phyloP scores from a whole-genome alignment of 2,329 filamentous ascomycete genomes.

The Gyromitra esculenta region DNA sequence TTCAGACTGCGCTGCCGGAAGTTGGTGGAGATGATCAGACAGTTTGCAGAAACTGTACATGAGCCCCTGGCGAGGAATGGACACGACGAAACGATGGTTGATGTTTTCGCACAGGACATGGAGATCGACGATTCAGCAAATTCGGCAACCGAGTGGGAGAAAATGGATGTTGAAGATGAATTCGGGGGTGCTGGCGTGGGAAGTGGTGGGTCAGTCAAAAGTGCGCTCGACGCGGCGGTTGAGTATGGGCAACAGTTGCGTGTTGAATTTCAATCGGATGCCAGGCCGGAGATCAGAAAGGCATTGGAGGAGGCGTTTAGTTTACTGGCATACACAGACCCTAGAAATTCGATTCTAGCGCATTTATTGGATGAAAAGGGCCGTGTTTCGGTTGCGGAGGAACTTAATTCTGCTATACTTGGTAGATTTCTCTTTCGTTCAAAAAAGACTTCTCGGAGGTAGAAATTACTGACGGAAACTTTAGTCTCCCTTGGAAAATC shows the following conservation, averaged over 20 bases:
- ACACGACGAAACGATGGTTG: conserved; percentile 60
- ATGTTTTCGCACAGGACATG: conserved; percentile 64
- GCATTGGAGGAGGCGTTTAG: conserved; percentile 86
- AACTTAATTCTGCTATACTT: conserved; percentile 91
- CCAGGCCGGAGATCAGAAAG: conserved; percentile 74
- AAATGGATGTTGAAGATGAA: conserved; percentile 57
- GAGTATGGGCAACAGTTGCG: conserved; percentile 81
- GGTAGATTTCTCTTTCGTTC: conserved; percentile 67
- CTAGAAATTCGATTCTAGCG: conserved; percentile 77
- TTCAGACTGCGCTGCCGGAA: conserved; percentile 89
- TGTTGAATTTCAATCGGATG: conserved; percentile 78
- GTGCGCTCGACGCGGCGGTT: conserved; percentile 75
- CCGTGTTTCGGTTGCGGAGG: conserved; percentile 83
- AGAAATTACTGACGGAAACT: conserved; percentile 29
- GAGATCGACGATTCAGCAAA: conserved; percentile 65
- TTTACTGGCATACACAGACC: conserved; percentile 85
- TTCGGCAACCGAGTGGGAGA: conserved; percentile 51
- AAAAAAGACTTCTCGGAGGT: conserved; percentile 42
- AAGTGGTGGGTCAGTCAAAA: conserved; percentile 56
- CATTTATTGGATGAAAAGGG: conserved; percentile 80
- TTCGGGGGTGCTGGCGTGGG: conserved; percentile 43
- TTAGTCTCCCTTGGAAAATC: conserved; percentile 90
- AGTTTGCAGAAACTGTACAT: conserved; percentile 54
- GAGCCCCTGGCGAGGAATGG: conserved; percentile 60
- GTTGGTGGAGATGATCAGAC: conserved; percentile 89